These are phyloP conservation scores for Mycena epipterygia DNA, from an alignment of 768 basidiomycete species.

Conservation along the genomic window DNA sequence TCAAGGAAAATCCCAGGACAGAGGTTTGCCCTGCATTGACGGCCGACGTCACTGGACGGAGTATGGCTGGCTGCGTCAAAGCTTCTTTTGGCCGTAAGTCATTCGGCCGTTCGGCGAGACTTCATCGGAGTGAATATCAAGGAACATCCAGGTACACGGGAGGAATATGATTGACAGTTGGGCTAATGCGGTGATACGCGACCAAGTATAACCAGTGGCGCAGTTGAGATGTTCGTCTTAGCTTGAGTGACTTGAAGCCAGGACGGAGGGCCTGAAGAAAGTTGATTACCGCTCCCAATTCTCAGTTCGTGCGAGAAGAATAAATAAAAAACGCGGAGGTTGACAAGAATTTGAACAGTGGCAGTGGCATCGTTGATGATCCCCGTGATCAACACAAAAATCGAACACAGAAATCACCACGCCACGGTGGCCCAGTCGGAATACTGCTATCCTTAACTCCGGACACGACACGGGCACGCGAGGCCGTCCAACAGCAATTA, in stretches of 20 bases:
- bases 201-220: not conserved
- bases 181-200: constrained; percentile 22
- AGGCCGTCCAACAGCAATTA: not conserved
- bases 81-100: not conserved
- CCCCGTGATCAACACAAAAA: not conserved
- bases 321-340: no score
- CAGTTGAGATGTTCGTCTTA: no score
- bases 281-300: no score
- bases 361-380: not conserved
- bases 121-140: constrained; percentile 20
- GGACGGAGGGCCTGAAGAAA: no score
- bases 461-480: no score
- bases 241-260: no score
- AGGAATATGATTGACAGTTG: constrained; percentile 27
- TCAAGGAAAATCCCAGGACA: not conserved
- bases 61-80: not conserved
- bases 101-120: constrained; percentile 19
- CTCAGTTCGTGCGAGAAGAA: no score
- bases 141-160: constrained; percentile 27
- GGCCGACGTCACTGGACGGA: constrained; percentile 9
- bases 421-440: not conserved
- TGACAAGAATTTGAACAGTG: no score
- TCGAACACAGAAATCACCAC: not conserved
- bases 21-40: not conserved
- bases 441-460: not conserved